Evolutionary conservation across 495 filamentous ascomycete genomes (phyloP).

Genomic region (Xylaria scruposa): DNA sequence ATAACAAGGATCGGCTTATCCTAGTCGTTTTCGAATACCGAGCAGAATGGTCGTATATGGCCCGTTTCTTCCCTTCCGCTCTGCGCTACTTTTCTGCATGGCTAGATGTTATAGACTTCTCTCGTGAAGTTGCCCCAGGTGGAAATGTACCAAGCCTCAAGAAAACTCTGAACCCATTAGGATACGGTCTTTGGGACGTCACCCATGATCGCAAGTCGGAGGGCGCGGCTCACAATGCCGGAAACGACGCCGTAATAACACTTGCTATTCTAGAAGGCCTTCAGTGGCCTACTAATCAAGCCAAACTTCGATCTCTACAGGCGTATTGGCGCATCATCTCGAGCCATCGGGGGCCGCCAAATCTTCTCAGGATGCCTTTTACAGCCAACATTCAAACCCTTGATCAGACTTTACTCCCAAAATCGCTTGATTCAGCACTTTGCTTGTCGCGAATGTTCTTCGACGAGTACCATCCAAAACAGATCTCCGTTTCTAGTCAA

Average conservation of each 20-base stretch:
- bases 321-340: constrained; percentile 1
- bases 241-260: constrained; percentile 3
- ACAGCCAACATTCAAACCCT: background rate
- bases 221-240: constrained; percentile 4
- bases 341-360: background rate
- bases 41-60: constrained; percentile 7
- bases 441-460: background rate
- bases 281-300: background rate
- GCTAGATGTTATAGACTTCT: constrained; percentile 1
- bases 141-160: constrained; percentile 12
- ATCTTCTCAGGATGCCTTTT: constrained; percentile 9
- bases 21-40: constrained; percentile 3
- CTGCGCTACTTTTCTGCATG: constrained; percentile 11
- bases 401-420: background rate
- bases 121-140: background rate
- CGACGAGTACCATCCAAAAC: constrained; percentile 5
- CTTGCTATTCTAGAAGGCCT: constrained; percentile 14
- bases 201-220: constrained; percentile 4
- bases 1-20: background rate
- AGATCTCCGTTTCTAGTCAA: background rate
- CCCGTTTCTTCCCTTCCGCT: constrained; percentile 2
- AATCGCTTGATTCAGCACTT: background rate
- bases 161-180: background rate
- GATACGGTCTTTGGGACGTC: background rate
- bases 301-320: constrained; percentile 5